These are phyloP conservation scores for Henckelia pumila DNA, from an alignment of 257 asterid species.

Conservation along the genomic window DNA sequence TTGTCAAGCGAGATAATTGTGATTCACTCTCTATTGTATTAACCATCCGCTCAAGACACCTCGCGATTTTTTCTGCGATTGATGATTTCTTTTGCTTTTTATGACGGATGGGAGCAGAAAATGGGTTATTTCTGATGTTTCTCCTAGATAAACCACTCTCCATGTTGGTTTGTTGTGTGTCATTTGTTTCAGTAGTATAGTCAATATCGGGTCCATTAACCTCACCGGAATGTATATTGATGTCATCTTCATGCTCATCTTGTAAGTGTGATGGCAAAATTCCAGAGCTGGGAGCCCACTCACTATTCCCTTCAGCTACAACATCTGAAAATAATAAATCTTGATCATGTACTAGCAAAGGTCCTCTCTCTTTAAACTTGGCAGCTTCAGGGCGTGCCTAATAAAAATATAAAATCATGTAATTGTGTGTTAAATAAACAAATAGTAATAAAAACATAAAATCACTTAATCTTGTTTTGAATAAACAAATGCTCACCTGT, in stretches of 20 bases:
- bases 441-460: no score
- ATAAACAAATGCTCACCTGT: not conserved
- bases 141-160: not conserved
- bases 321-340: not conserved
- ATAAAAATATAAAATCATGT: no score
- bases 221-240: not conserved
- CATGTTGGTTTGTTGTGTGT: not conserved
- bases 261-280: not conserved
- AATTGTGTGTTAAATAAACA: no score
- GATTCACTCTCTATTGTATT: not conserved
- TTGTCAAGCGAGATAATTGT: not conserved
- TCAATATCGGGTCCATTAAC: not conserved
- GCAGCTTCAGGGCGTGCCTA: not conserved
- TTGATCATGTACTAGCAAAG: no score
- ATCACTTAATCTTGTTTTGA: no score
- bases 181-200: not conserved
- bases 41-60: not conserved
- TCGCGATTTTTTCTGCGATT: not conserved
- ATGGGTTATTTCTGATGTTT: not conserved
- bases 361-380: not conserved
- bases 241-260: not conserved
- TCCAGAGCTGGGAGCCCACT: not conserved
- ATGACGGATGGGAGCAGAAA: not conserved
- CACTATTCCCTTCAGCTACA: not conserved
- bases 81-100: not conserved